Conservation (phyloP, 331 rosid species). For the Phaseolus coccineus region DNA sequence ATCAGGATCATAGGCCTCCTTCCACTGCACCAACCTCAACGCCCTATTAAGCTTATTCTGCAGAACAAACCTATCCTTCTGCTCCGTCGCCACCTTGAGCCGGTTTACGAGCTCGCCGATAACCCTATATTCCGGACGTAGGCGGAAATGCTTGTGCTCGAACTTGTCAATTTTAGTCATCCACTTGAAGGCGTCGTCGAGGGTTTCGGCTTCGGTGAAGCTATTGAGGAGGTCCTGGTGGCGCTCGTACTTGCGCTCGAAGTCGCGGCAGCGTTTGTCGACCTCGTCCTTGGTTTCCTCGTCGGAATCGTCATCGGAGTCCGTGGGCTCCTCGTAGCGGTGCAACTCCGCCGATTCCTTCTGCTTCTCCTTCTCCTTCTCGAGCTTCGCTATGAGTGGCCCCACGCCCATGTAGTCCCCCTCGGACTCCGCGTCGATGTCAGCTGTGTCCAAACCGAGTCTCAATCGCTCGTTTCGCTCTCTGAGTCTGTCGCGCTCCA, state of each 20-base stretch:
- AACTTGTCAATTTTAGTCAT: constrained; percentile 82
- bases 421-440: constrained; percentile 69
- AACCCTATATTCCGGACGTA: constrained; percentile 79
- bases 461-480: constrained; percentile 73
- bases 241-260: constrained; percentile 68
- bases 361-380: constrained; percentile 57
- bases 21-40: constrained; percentile 82
- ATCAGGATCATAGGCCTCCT: constrained; percentile 89
- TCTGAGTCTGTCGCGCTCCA: constrained; percentile 71
- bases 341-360: constrained; percentile 50
- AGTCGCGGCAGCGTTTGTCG: constrained; percentile 51
- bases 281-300: constrained; percentile 73
- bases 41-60: constrained; percentile 89
- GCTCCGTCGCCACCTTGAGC: constrained; percentile 71
- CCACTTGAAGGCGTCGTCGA: constrained; percentile 84
- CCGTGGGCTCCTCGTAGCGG: constrained; percentile 72
- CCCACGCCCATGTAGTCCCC: constrained; percentile 75
- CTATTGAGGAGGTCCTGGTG: constrained; percentile 69
- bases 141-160: constrained; percentile 79
- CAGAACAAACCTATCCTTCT: constrained; percentile 80
- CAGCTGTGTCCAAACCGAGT: constrained; percentile 79
- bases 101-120: constrained; percentile 88
- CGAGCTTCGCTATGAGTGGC: constrained; percentile 72
- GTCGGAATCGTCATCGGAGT: constrained; percentile 70
- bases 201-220: constrained; percentile 67